These are phyloP conservation scores for Cladophialophora bantiana DNA, from an alignment of 2,329 filamentous ascomycete species.

Conservation along the genomic window DNA sequence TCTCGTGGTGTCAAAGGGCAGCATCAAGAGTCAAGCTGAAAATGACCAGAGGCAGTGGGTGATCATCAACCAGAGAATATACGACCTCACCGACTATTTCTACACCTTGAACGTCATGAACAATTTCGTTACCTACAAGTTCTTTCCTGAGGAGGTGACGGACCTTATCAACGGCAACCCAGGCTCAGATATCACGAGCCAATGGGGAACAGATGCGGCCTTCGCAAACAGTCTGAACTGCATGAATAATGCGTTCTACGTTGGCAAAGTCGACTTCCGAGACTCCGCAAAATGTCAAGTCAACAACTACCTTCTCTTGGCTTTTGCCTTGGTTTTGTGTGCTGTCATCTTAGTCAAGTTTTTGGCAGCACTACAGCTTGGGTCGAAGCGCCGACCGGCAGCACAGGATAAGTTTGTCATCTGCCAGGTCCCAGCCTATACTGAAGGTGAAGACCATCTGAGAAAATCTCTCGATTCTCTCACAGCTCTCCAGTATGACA, in stretches of 20 bases:
- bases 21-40: slow-evolving; percentile 70
- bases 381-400: slow-evolving; percentile 84
- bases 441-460: slow-evolving; percentile 94
- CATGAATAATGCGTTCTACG: slow-evolving; percentile 81
- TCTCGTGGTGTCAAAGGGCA: slow-evolving; percentile 71
- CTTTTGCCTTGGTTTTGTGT: slow-evolving; percentile 84
- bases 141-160: slow-evolving; percentile 73
- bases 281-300: slow-evolving; percentile 76
- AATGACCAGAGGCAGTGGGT: slow-evolving; percentile 78
- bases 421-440: slow-evolving; percentile 96
- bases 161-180: slow-evolving; percentile 75
- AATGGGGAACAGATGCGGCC: slow-evolving; percentile 62
- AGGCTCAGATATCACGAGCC: slow-evolving; percentile 76
- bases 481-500: slow-evolving; percentile 94
- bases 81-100: slow-evolving; percentile 93
- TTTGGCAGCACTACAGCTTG: slow-evolving; percentile 88
- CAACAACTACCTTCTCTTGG: slow-evolving; percentile 89
- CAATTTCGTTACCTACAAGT: slow-evolving; percentile 66
- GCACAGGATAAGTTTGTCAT: slow-evolving; percentile 99
- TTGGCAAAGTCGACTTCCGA: slow-evolving; percentile 86
- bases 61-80: slow-evolving; percentile 76
- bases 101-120: slow-evolving; percentile 70
- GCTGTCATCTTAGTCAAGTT: slow-evolving; percentile 86
- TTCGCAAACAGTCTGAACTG: slow-evolving; percentile 77
- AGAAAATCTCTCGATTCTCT: slow-evolving; percentile 92